These are phyloP conservation scores for Lactifluus piperatus DNA, from an alignment of 768 basidiomycete species.

Conservation along the genomic window DNA sequence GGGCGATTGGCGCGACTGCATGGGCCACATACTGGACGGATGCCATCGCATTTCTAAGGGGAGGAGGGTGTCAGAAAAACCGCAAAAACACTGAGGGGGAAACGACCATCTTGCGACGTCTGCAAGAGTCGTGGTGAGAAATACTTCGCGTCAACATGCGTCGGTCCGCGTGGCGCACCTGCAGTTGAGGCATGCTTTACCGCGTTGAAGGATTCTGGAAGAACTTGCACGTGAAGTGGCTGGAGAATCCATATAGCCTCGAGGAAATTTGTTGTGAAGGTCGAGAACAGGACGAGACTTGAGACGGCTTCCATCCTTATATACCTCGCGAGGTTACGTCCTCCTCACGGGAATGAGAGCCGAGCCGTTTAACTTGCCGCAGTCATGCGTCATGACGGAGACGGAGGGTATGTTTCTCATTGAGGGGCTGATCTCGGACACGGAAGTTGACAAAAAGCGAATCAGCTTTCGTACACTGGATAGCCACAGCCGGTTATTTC, in stretches of 20 bases:
- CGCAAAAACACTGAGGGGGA: background rate
- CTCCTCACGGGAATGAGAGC: background rate
- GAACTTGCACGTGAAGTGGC: slow-evolving; percentile 1
- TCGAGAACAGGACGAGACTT: background rate
- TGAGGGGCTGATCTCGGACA: background rate
- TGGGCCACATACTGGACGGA: slow-evolving; percentile 52
- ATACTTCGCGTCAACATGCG: background rate
- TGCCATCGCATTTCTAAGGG: slow-evolving; percentile 54
- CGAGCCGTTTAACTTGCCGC: background rate
- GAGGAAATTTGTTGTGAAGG: background rate
- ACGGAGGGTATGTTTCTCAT: no score
- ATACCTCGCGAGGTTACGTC: background rate
- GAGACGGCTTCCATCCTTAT: slow-evolving; percentile 7
- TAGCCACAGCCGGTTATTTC: slow-evolving; percentile 3
- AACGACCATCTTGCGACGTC: slow-evolving; percentile 19
- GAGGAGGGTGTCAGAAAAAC: background rate
- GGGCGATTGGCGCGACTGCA: slow-evolving; percentile 48
- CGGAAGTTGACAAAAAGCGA: slow-evolving; percentile 2
- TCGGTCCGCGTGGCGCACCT: slow-evolving; percentile 5
- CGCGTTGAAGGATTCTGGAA: slow-evolving; percentile 18
- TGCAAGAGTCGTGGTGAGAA: background rate
- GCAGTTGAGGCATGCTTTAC: slow-evolving; percentile 21
- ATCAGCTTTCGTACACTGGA: background rate
- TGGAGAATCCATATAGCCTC: slow-evolving; percentile 9
- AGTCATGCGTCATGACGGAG: background rate